Conservation (phyloP, 371 early-diverging fungal genomes). For the Syncephalis plumigaleata region DNA sequence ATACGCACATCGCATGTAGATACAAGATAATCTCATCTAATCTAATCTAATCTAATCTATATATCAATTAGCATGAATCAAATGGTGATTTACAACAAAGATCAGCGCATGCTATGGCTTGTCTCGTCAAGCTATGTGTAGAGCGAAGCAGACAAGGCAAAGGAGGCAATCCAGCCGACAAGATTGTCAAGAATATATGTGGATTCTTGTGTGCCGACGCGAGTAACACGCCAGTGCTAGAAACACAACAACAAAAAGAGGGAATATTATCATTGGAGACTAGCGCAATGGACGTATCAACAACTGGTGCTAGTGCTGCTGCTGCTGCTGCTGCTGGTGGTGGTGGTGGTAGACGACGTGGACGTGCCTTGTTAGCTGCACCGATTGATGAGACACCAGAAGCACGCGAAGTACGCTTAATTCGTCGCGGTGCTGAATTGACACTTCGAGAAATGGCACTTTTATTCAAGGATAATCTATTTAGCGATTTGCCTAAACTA, state of each 20-base stretch:
- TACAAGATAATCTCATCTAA: no score
- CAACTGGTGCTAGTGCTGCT: no score
- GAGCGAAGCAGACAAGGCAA: slow-evolving; percentile 8
- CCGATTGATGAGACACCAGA: slow-evolving; percentile 21
- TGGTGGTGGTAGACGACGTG: slow-evolving; percentile 12
- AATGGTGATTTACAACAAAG: slow-evolving; percentile 47
- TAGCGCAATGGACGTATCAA: neutral
- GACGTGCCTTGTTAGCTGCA: slow-evolving; percentile 16
- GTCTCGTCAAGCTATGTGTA: slow-evolving; percentile 29
- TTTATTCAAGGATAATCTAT: slow-evolving; percentile 49
- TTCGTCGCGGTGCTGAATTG: slow-evolving; percentile 69
- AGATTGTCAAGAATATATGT: slow-evolving; percentile 72
- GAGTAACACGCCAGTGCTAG: slow-evolving; percentile 40
- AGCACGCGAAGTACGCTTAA: slow-evolving; percentile 27
- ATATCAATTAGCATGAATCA: slow-evolving; percentile 36
- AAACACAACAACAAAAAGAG: slow-evolving; percentile 25
- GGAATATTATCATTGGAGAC: slow-evolving; percentile 45
- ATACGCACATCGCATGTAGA: no score
- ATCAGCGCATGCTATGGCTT: slow-evolving; percentile 33
- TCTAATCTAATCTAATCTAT: no score
- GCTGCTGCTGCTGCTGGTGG: no score
- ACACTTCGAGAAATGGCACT: slow-evolving; percentile 50
- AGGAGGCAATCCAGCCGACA: slow-evolving; percentile 48
- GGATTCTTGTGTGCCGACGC: slow-evolving; percentile 77
- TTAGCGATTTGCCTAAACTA: slow-evolving; percentile 54